A percentile compares a stretch with the other conserved stretches of the same genome.
Evolutionary conservation across 2,329 filamentous ascomycete species (phyloP).

Genomic region (Penicillium sp.): DNA sequence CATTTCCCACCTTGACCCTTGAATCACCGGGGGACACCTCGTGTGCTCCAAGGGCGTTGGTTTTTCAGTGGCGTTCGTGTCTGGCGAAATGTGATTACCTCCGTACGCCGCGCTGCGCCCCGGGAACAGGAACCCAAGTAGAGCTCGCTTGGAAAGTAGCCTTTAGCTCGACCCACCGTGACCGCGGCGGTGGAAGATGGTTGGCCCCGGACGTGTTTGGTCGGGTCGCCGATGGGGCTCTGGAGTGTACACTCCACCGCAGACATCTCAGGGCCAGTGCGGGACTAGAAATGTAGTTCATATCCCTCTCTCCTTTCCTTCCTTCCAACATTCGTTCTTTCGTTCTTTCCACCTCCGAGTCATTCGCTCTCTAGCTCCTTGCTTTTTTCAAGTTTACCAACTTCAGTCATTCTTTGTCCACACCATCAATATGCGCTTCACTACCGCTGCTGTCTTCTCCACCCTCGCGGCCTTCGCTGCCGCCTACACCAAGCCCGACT

Average conservation of each 20-base stretch:
- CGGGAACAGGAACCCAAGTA: background rate
- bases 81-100: background rate
- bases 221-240: slow-evolving; percentile 4
- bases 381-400: slow-evolving; percentile 16
- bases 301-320: slow-evolving; percentile 14
- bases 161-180: slow-evolving; percentile 4
- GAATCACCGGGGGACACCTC: too few species aligned
- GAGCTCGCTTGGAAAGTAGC: slow-evolving; percentile 9
- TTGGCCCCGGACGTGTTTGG: background rate
- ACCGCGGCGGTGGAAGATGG: background rate
- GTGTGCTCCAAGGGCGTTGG: too few species aligned
- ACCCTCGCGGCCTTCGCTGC: slow-evolving; percentile 40
- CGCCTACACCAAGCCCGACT: slow-evolving; percentile 39
- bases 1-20: background rate
- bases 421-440: slow-evolving; percentile 40
- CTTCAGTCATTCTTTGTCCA: slow-evolving; percentile 28
- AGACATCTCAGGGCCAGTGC: background rate
- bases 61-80: background rate
- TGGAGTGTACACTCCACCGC: slow-evolving; percentile 1
- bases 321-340: slow-evolving; percentile 18
- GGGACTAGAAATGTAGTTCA: slow-evolving; percentile 12
- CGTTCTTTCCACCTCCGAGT: slow-evolving; percentile 14
- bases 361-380: slow-evolving; percentile 22
- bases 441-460: slow-evolving; percentile 35
- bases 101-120: background rate